phyloP scores from a whole-genome alignment of 176 grass and related monocot species.

The Neostapfia colusana region DNA sequence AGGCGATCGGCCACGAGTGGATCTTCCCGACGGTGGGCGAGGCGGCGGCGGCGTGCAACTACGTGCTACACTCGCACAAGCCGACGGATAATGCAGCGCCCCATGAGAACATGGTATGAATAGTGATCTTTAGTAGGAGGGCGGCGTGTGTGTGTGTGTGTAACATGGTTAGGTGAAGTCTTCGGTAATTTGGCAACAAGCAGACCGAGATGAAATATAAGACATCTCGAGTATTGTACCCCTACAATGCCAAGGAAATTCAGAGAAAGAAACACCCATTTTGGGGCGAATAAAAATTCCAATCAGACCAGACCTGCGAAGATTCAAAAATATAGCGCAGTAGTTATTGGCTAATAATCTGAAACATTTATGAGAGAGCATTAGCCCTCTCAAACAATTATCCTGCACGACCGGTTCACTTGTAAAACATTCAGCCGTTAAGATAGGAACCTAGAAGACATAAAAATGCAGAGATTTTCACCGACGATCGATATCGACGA shows the following conservation, averaged over 20 bases:
- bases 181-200: background rate
- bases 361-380: no score
- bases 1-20: slow-evolving; percentile 79
- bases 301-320: background rate
- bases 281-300: background rate
- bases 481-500: no score
- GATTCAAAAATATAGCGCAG: background rate
- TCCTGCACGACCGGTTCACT: no score
- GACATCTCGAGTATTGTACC: slow-evolving; percentile 40
- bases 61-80: slow-evolving; percentile 62
- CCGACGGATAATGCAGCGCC: slow-evolving; percentile 15
- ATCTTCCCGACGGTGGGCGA: slow-evolving; percentile 86
- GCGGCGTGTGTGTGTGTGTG: background rate
- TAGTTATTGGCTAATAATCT: background rate
- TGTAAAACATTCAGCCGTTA: no score
- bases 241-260: slow-evolving; percentile 11
- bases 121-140: background rate
- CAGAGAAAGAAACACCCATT: slow-evolving; percentile 24
- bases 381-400: no score
- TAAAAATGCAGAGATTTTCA: no score
- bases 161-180: background rate
- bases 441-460: no score
- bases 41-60: slow-evolving; percentile 65
- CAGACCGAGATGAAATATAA: slow-evolving; percentile 37
- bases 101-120: slow-evolving; percentile 60